phyloP scores from a whole-genome alignment of 2,329 filamentous ascomycete genomes.

The Colletotrichum brevisporum region DNA sequence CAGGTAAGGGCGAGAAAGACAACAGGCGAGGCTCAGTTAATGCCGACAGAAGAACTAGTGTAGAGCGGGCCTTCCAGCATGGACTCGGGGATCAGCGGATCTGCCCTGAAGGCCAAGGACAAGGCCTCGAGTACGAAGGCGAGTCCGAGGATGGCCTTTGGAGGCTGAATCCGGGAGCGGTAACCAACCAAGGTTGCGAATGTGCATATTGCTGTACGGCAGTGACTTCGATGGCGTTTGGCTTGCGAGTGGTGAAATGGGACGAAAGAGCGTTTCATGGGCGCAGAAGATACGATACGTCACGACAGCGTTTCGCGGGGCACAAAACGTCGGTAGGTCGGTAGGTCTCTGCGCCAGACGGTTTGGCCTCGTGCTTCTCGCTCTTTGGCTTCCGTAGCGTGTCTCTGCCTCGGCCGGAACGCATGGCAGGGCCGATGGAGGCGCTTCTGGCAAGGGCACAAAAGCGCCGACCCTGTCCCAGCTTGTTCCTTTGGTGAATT shows the following conservation, averaged over 20 bases:
- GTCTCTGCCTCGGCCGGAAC: conserved; percentile 21
- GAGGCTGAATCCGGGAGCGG: conserved; percentile 11
- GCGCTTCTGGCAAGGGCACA: conserved; percentile 17
- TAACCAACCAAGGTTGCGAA: conserved; percentile 2
- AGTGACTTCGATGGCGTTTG: conserved; percentile 10
- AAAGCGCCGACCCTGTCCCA: conserved; percentile 27
- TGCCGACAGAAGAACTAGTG: conserved; percentile 1
- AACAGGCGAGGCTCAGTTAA: conserved; percentile 3
- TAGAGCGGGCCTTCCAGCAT: conserved; percentile 19
- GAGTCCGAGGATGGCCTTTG: conserved; percentile 17
- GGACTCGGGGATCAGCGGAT: conserved; percentile 37
- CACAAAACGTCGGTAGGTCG: conserved; percentile 8
- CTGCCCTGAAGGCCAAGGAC: conserved; percentile 24
- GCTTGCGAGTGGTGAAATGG: conserved; percentile 12
- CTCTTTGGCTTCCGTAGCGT: conserved; percentile 30
- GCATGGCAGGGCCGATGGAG: conserved; percentile 27
- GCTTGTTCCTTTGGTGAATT: conserved; percentile 27
- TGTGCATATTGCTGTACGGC: not conserved
- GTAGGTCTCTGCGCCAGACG: conserved; percentile 10
- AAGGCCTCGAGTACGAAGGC: conserved; percentile 1
- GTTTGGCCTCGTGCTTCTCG: conserved; percentile 26
- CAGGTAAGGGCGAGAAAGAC: not conserved
- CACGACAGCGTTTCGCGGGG: conserved; percentile 22
- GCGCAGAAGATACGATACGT: conserved; percentile 2
- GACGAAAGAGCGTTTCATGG: conserved; percentile 6